Percentiles rank a stretch among this genome's conserved stretches.
Conservation (phyloP, 345 rosid species). For the Salix caprea region DNA sequence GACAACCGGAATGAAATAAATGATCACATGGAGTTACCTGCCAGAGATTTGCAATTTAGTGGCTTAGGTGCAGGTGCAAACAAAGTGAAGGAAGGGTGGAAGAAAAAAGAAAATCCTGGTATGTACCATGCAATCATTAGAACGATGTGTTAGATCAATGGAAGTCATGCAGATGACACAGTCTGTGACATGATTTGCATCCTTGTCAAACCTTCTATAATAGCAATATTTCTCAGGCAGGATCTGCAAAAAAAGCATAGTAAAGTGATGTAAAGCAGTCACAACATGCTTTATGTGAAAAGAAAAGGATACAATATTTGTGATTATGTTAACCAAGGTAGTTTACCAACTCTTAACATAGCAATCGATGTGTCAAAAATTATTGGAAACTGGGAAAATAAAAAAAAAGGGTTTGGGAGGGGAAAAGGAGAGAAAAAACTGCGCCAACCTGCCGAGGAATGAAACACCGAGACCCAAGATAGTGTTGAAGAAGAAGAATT, state of each 20-base stretch:
- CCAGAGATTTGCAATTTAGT: conserved; percentile 9
- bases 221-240: conserved; percentile 94
- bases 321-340: not conserved
- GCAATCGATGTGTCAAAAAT: not conserved
- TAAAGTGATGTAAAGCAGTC: not conserved
- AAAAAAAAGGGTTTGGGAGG: not conserved
- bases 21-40: conserved; percentile 98
- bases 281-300: not conserved
- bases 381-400: not conserved
- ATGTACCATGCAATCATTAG: conserved; percentile 76
- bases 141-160: conserved; percentile 61
- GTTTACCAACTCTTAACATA: not conserved
- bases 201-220: conserved; percentile 59
- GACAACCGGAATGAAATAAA: conserved; percentile 87
- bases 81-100: not conserved
- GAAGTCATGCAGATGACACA: conserved; percentile 96
- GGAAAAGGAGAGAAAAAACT: conserved; percentile 11
- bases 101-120: not conserved
- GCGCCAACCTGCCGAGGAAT: conserved; percentile 82
- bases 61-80: not conserved
- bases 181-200: conserved; percentile 50
- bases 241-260: conserved; percentile 47
- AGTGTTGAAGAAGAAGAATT: conserved; percentile 87
- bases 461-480: conserved; percentile 93
- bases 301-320: not conserved